Base-by-base conservation (phyloP, 169 alveolate species). In the Cryptosporidium sp. region DNA sequence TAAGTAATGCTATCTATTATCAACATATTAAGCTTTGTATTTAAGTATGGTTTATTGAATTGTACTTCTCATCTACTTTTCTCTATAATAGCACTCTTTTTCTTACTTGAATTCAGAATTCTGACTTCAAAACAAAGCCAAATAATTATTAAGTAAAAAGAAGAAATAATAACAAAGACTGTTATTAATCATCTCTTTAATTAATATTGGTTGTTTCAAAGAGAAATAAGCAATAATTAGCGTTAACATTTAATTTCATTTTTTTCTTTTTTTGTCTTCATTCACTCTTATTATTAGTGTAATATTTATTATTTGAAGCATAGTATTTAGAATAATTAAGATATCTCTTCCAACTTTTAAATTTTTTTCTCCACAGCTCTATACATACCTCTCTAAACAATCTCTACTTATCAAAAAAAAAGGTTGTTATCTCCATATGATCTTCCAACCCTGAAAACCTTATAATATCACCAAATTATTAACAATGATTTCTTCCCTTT, bases 191-290 rank as follows among this genome's bases (percentile, higher is more conserved):
- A 9, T 21, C 8, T 39, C n/a, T 69, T 51, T n/a, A 68, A 39
- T 48, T 68, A 33, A 39, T 6, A 39, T 69, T 68, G 75, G 51
- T 16, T 23, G 21, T 69, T 69, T 31, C 14, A 39, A 39, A 31
- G 56, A 37, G 31, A 70, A 70, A 71, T 35, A 45, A 71, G 85
- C 69, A 71, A 33, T 71, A 71, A 45, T 71, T 71, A 71, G 85
- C 85, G 85, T 71, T 71, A 71, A 35, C 26, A 51, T 71, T 71
- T 71, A 8, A 21, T 56, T 56, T 21, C 18, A 6, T 69, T 12
- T 33, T 26, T 42, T 39, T 16, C 21, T 42, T 9, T 39, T 18
- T 42, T 12, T 21, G 5, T 26, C 3, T 10, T 16, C 1, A 53
- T 18, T 26, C 67, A 23, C 67, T 48, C 56, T 48, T 48, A 48